These are phyloP conservation scores for Trametes cinnabarina DNA, from an alignment of 768 basidiomycete genomes.

Conservation along the genomic window DNA sequence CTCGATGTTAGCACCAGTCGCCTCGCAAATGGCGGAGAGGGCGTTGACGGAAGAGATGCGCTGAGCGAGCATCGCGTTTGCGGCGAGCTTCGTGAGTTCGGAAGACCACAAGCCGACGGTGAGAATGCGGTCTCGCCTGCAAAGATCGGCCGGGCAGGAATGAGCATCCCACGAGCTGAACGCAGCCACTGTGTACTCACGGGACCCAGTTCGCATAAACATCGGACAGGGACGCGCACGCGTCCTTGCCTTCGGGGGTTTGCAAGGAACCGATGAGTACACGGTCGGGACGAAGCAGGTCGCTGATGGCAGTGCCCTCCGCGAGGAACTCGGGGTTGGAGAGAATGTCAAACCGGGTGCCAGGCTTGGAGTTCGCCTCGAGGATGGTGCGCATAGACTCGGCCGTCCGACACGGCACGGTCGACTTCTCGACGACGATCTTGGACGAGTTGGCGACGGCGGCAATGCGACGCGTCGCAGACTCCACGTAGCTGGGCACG, in stretches of 20 bases:
- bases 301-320: conserved; percentile 92
- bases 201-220: conserved; percentile 98
- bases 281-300: conserved; percentile 88
- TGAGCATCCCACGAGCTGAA: no score
- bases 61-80: conserved; percentile 99
- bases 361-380: conserved; percentile 93
- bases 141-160: no score
- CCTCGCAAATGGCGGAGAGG: conserved; percentile 97
- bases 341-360: conserved; percentile 92
- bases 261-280: conserved; percentile 97
- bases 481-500: conserved; percentile 84
- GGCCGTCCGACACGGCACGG: conserved; percentile 97
- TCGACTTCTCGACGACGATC: conserved; percentile 99
- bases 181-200: conserved; percentile 59
- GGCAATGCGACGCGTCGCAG: conserved; percentile 95
- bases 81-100: conserved; percentile 96
- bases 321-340: conserved; percentile 99
- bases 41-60: conserved; percentile 98
- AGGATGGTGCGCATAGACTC: conserved; percentile 99
- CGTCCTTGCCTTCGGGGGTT: conserved; percentile 78
- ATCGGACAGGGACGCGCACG: conserved; percentile 70
- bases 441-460: conserved; percentile 86
- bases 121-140: conserved; percentile 72
- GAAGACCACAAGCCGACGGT: conserved; percentile 98
- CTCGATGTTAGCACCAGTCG: conserved; percentile 97